Percentiles rank a stretch among this genome's conserved stretches.
phyloP scores from a whole-genome alignment of 2,329 filamentous ascomycete species.

The Lizonia empirigonia region DNA sequence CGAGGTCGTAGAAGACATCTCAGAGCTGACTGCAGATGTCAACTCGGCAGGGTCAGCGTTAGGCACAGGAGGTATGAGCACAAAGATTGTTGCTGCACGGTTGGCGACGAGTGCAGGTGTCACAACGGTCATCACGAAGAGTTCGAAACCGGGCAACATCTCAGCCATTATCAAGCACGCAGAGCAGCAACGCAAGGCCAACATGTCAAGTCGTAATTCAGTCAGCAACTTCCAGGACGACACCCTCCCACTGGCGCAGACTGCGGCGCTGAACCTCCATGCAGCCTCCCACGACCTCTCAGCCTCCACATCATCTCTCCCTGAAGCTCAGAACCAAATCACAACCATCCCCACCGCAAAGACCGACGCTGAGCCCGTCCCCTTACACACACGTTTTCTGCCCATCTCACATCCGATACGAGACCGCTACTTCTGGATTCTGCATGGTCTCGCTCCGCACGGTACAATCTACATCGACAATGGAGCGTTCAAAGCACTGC shows the following conservation, averaged over 20 bases:
- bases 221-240: conserved; percentile 40
- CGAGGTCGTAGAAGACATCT: conserved; percentile 89
- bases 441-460: conserved; percentile 88
- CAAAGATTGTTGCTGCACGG: conserved; percentile 92
- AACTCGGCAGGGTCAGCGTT: conserved; percentile 86
- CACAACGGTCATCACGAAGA: conserved; percentile 92
- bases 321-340: conserved; percentile 38
- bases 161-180: conserved; percentile 82
- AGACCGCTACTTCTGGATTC: conserved; percentile 95
- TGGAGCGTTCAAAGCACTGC: conserved; percentile 81
- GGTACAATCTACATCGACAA: conserved; percentile 91
- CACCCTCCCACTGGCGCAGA: conserved; percentile 27
- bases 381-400: conserved; percentile 91
- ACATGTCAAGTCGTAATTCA: conserved; percentile 35
- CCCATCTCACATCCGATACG: conserved; percentile 83
- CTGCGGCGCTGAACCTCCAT: conserved; percentile 29
- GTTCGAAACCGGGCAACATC: conserved; percentile 92
- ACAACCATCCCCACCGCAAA: conserved; percentile 26
- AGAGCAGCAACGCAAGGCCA: conserved; percentile 62
- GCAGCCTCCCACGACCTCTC: conserved; percentile 29
- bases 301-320: conserved; percentile 29
- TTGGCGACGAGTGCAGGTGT: conserved; percentile 93
- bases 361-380: conserved; percentile 42
- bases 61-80: conserved; percentile 96
- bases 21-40: conserved; percentile 81